Percentiles rank a stretch among this genome's conserved stretches.
These are phyloP conservation scores for Spergularia azorica DNA, from an alignment of 179 eudicot species.

Conservation along the genomic window DNA sequence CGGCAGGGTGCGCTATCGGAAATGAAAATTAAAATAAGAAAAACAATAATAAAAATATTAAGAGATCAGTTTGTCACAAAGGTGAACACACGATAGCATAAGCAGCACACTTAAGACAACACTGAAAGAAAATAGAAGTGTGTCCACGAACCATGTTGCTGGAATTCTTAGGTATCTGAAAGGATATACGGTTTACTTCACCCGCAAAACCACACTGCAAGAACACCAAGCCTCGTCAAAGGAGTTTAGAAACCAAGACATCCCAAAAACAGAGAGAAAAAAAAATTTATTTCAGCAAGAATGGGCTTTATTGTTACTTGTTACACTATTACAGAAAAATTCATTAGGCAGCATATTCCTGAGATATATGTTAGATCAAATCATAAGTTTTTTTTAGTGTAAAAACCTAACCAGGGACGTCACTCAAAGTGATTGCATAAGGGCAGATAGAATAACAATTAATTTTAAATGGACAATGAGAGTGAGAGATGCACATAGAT, in stretches of 20 bases:
- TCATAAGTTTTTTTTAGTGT: no score
- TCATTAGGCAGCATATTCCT: no score
- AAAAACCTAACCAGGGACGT: no score
- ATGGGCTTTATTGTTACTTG: no score
- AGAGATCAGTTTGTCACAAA: not conserved
- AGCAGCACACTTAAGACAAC: not conserved
- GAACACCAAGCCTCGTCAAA: slow-evolving; percentile 20
- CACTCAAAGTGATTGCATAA: no score
- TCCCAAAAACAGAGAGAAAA: not conserved
- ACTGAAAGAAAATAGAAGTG: slow-evolving; percentile 18
- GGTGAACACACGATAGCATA: not conserved
- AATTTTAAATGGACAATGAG: no score
- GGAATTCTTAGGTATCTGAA: slow-evolving; percentile 48
- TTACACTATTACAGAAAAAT: no score
- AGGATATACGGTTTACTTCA: slow-evolving; percentile 52
- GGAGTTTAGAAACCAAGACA: not conserved
- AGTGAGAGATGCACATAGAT: no score
- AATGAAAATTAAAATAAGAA: slow-evolving; percentile 14
- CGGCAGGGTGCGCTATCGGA: slow-evolving; percentile 46
- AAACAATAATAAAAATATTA: no score
- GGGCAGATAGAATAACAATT: no score
- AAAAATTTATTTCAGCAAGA: not conserved
- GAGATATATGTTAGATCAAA: no score
- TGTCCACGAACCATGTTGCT: slow-evolving; percentile 55
- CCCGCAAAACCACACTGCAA: slow-evolving; percentile 64